Conservation (phyloP, 495 filamentous ascomycete species). For the Platismatia glauca region DNA sequence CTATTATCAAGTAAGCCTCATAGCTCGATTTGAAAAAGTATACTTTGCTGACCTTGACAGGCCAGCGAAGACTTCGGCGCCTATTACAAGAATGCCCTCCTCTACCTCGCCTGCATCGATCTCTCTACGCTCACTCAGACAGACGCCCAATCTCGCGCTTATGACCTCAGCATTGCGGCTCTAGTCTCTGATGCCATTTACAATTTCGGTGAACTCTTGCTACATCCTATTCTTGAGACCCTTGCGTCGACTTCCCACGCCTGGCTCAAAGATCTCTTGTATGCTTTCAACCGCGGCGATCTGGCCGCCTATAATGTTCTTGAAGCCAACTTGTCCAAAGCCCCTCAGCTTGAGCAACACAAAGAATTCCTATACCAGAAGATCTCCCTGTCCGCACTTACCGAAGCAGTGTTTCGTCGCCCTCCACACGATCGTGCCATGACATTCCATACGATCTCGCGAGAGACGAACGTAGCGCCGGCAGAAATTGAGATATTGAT, state of each 20-base stretch:
- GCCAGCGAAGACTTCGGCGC: conserved; percentile 81
- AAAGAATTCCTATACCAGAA: conserved; percentile 85
- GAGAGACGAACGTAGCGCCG: conserved; percentile 83
- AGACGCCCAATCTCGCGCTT: conserved; percentile 73
- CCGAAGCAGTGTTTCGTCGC: conserved; percentile 91
- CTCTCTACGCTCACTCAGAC: conserved; percentile 57
- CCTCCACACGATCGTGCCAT: conserved; percentile 93
- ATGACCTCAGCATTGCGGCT: conserved; percentile 87
- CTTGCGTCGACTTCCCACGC: conserved; percentile 54
- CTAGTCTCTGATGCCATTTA: conserved; percentile 91
- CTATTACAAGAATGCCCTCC: conserved; percentile 94
- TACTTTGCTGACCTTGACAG: not conserved
- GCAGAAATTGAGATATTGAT: conserved; percentile 95
- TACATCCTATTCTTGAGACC: conserved; percentile 90
- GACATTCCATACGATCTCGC: conserved; percentile 75
- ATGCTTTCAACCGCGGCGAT: conserved; percentile 95
- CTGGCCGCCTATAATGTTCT: conserved; percentile 77
- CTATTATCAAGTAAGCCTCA: conserved; percentile 59
- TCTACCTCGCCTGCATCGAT: conserved; percentile 96
- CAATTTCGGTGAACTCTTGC: conserved; percentile 97
- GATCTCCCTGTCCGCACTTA: conserved; percentile 90
- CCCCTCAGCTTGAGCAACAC: conserved; percentile 70
- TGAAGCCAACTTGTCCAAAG: conserved; percentile 63
- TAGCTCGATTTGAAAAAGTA: conserved; percentile 24
- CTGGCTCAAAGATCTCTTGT: conserved; percentile 90